These are phyloP conservation scores for Leishmania tarentolae DNA, from an alignment of 208 protist species.

Conservation along the genomic window DNA sequence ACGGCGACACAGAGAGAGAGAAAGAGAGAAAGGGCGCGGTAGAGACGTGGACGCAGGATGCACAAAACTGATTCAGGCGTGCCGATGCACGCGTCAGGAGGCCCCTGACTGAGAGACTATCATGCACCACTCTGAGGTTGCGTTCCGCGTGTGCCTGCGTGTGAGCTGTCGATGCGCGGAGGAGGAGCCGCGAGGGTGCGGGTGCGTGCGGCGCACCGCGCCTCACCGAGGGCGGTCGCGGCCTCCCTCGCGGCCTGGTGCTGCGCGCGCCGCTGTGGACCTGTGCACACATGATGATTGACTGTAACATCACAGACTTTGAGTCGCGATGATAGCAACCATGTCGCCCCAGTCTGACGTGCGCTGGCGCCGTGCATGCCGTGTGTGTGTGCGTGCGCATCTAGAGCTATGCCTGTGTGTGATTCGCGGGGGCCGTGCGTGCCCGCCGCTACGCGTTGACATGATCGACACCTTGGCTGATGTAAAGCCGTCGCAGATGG, in stretches of 20 bases:
- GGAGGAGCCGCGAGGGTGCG: neutral
- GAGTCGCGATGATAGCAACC: conserved; percentile 7
- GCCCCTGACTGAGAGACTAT: conserved; percentile 10
- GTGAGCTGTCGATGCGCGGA: too few species aligned
- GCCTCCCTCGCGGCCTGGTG: neutral
- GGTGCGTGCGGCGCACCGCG: too few species aligned
- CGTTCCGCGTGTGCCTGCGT: conserved; percentile 2
- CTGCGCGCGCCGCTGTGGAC: neutral
- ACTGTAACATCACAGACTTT: conserved; percentile 13
- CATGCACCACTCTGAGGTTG: conserved; percentile 11
- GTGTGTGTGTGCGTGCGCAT: neutral
- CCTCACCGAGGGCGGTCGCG: too few species aligned
- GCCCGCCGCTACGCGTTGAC: neutral
- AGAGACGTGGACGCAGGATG: conserved; percentile 17
- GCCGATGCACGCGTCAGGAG: conserved; percentile 16
- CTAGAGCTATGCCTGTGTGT: neutral
- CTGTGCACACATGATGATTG: conserved; percentile 10
- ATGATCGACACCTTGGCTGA: conserved; percentile 5
- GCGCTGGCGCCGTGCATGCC: neutral
- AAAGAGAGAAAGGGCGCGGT: neutral
- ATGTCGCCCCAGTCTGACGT: conserved; percentile 13
- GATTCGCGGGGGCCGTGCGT: neutral
- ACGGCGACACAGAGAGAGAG: neutral
- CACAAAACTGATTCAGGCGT: conserved; percentile 25
- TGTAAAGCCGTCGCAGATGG: conserved; percentile 5